A percentile compares a stretch with the other conserved stretches of the same genome.
These are phyloP conservation scores for Cajanus cajan DNA, from an alignment of 306 rosid genomes.

Conservation along the genomic window DNA sequence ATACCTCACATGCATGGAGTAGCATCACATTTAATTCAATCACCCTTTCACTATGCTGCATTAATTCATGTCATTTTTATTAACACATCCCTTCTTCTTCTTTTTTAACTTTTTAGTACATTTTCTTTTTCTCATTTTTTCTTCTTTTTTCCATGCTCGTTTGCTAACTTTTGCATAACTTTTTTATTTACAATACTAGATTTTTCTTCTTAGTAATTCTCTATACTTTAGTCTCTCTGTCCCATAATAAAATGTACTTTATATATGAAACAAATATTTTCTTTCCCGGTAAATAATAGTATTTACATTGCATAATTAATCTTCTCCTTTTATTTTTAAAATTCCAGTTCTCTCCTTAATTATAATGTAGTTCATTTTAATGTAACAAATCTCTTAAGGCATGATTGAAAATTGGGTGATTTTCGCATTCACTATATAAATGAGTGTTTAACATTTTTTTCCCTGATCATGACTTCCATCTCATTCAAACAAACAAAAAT, in stretches of 20 bases:
- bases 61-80: neutral
- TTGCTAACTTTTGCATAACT: neutral
- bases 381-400: neutral
- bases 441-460: neutral
- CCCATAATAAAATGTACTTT: neutral
- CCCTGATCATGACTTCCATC: neutral
- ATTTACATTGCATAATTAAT: neutral
- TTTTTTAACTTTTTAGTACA: neutral
- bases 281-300: too few relatives aligned
- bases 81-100: neutral
- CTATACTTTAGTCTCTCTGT: neutral
- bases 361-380: neutral
- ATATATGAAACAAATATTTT: neutral
- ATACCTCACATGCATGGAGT: constrained; percentile 15
- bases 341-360: neutral
- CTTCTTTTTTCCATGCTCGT: neutral
- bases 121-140: neutral
- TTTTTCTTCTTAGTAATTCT: neutral
- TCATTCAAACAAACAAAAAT: neutral
- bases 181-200: neutral
- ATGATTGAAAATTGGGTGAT: neutral
- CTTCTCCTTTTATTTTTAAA: neutral
- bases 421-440: neutral
- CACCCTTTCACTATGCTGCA: neutral
- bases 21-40: constrained; percentile 7